Base-by-base conservation (phyloP, 176 grass and related monocot genomes). In the Avena atlantica region DNA sequence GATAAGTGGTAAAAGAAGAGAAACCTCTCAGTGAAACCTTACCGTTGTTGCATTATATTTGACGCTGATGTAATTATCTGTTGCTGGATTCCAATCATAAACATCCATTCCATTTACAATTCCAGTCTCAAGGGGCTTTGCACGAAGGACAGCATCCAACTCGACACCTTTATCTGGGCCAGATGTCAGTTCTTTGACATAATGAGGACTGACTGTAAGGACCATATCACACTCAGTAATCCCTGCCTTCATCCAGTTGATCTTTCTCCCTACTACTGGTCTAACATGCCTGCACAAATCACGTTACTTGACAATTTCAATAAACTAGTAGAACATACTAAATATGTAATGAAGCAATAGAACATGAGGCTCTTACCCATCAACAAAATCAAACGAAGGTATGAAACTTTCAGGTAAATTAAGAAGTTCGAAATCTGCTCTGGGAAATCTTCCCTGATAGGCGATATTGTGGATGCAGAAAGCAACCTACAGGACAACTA, bases 401-500 rank as follows among this genome's bases (percentile, higher is more conserved):
- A 84, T 86, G 64, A 98, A 95, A 79, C 84, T 83, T 75, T 94
- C 88, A 23, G 96, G 96, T 25, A 98, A 90, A 90, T 95, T 95
- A 82, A 95, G 91, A 81, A 89, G 56, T 55, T 81, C 57, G n/a
- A 96, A 98, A 79, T 98, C 96, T 60, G 83, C 81, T 50, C 47
- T 53, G 15, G 91, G 63, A 76, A 98, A 98, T 83, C 96, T 87
- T 14, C 96, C 93, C 74, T 98, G 96, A 66, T 98, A 98, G 34
- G 90, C 90, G 76, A 98, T 95, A 78, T 95, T 98, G 87, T 98
- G 96, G 84, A 98, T 98, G 93, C 96, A 98, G 89, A 96, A 98
- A 85, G 85, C 96, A 84, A 96, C 96, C 96, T 98, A 76, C 68
- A 87, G 58, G 40, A 81, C 17, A 70, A 81, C 40, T 84, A 49